Evolutionary conservation across 1,139 yeast genomes (phyloP), one percentile per base, ranked within the genome.

Genomic region (Candida sanyaensis): DNA sequence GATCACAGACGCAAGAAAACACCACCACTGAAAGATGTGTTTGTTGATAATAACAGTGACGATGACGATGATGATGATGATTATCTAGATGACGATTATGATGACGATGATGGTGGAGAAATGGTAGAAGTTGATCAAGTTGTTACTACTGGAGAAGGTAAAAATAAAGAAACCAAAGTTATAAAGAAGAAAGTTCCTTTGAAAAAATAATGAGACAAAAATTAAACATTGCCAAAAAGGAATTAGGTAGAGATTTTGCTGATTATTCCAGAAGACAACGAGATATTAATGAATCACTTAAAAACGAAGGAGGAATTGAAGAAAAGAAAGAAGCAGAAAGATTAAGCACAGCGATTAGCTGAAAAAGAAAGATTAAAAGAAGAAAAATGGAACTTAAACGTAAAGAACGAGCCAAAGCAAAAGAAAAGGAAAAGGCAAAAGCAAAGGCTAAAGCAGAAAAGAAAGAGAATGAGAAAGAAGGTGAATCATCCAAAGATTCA

Each of bases 161-260:
- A 41, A 33, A 29, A 30, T 24, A 36, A 41, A 26, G 30, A 31
- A 27, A 37, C 39, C 34, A 41, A 54, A 41, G 61, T 50, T 23
- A 44, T 47, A 11, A 63, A 61, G 48, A 65, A 64, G 61, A 69
- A 56, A 52, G 58, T 53, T 27, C 63, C 62, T 30, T 61, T 68
- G 38, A 65, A 63, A 42, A 60, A 40, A 43, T 63, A 32, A 61
- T 64, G 58, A 64, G 57, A 43, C 60, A 56, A 41, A 67, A 61
- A 41, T 55, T 68, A 39, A 62, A 62, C 41, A 55, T 58, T 38
- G 62, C 68, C 21, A 66, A 63, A 49, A 66, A 63, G 48, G 71
- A 65, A 47, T 60, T 69, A 47, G 71, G 72, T 3, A 59, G 63
- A 41, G 70, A 69, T 51, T 69, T 64, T 50, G 56, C 60, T 39